These are phyloP conservation scores for Tuber umbilicatum DNA, from an alignment of 495 filamentous ascomycete genomes.

Conservation along the genomic window DNA sequence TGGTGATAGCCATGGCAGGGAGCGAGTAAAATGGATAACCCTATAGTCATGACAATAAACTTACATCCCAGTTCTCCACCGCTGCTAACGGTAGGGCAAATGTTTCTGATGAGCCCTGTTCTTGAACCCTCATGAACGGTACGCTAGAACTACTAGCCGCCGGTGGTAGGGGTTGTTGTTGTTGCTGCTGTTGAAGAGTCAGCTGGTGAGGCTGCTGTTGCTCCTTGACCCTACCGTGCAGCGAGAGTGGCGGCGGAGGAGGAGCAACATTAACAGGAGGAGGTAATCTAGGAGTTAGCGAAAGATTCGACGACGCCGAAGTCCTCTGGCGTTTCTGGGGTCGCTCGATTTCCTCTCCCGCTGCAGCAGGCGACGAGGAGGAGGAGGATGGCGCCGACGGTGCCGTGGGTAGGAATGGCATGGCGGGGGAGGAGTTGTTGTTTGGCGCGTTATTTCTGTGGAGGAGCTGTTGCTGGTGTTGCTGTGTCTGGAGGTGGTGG, in stretches of 20 bases:
- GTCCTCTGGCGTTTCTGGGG: constrained; percentile 38
- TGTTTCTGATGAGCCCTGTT: constrained; percentile 40
- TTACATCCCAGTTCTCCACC: constrained; percentile 37
- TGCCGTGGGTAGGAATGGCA: constrained; percentile 28
- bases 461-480: constrained; percentile 29
- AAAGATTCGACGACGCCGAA: constrained; percentile 27
- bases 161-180: constrained; percentile 20
- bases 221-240: constrained; percentile 6
- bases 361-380: constrained; percentile 29
- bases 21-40: constrained; percentile 3
- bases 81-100: constrained; percentile 37
- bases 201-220: constrained; percentile 20
- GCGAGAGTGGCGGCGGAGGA: constrained; percentile 23
- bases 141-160: constrained; percentile 24
- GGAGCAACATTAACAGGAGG: constrained; percentile 31
- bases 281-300: constrained; percentile 22
- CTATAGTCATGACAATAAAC: constrained; percentile 9
- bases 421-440: constrained; percentile 27
- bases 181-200: constrained; percentile 27
- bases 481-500: constrained; percentile 22
- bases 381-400: constrained; percentile 32
- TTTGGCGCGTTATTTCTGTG: constrained; percentile 20
- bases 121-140: constrained; percentile 34
- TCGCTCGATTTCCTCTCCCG: constrained; percentile 26
- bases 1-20: background rate